Base-by-base conservation (phyloP, 768 basidiomycete species). In the Antrodiella citrinella region DNA sequence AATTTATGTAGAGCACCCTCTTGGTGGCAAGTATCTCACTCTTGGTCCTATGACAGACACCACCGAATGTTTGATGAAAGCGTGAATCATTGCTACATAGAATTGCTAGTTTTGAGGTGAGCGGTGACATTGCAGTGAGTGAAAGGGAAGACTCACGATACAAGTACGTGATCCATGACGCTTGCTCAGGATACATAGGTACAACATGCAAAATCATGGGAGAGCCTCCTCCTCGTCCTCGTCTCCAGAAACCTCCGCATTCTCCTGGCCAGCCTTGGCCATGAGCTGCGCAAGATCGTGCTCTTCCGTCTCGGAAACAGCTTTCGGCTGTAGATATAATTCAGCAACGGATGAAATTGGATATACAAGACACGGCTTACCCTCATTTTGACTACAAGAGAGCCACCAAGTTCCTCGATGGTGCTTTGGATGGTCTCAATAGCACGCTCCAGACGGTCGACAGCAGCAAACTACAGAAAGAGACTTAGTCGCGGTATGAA, bases 261-360 rank as follows among this genome's bases (percentile, higher is more conserved):
- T 99, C 70, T 96, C 95, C 63, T 82, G 77, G 51, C 86, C 86
- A 18, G 86, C 93, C 67, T 91, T 89, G 35, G 87, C 91, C 95
- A 99, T 97, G 60, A 96, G 86, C 56, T 92, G 88, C 0, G 92
- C 94, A 55, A 99, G 80, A 65, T 97, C 96, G 57, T 92, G 88
- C 67, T 99, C 96, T 70, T 99, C 96, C 3, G 89, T 90, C 67
- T 97, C 96, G 21, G 91, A 93, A 30, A 99, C 87, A 2, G 95
- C 92, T 75, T 98, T 98, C 53, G 96, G 96, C 92, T 96, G 57
- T 24, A 39, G 44, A 39, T 15, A 44, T 54, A 20, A 22, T 15
- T 24, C 9, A n/a, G 21, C 39, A 15, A 26, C 52, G 20, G 35
- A 42, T 25, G 22, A 7, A 26, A 10, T 7, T 15, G 30, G 22